These are phyloP conservation scores for Saccharomyces hybrid DNA, from an alignment of 1,139 yeast genomes.

Conservation along the genomic window DNA sequence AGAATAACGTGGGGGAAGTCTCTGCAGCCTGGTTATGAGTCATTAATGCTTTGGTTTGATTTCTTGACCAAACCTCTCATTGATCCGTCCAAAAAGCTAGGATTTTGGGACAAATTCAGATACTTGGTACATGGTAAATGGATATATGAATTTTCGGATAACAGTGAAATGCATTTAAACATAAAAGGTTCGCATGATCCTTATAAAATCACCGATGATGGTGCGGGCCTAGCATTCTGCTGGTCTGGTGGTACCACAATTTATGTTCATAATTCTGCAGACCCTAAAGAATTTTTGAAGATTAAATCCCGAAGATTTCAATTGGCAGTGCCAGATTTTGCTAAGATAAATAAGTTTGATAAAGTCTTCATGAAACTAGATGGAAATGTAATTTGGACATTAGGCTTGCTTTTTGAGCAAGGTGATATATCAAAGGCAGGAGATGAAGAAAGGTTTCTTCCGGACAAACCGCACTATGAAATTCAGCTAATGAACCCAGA, in stretches of 20 bases:
- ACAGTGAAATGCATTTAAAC: conserved; percentile 27
- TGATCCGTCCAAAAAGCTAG: conserved; percentile 74
- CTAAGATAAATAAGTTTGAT: conserved; percentile 24
- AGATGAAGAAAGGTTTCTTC: conserved; percentile 23
- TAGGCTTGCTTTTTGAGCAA: conserved; percentile 43
- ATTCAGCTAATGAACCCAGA: conserved; percentile 55
- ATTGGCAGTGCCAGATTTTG: conserved; percentile 44
- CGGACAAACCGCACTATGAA: conserved; percentile 61
- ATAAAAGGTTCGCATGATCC: conserved; percentile 60
- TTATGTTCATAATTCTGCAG: conserved; percentile 48
- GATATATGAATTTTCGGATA: conserved; percentile 36
- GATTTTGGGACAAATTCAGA: conserved; percentile 64
- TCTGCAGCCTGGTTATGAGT: conserved; percentile 70
- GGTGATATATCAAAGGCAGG: conserved; percentile 30
- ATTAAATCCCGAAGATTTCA: conserved; percentile 59
- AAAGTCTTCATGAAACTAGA: conserved; percentile 49
- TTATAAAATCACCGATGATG: conserved; percentile 54
- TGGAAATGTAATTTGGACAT: conserved; percentile 43
- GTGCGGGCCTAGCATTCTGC: conserved; percentile 72
- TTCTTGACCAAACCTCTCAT: conserved; percentile 67
- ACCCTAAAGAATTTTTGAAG: conserved; percentile 52
- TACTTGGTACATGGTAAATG: conserved; percentile 46
- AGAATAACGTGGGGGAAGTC: conserved; percentile 80
- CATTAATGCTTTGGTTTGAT: conserved; percentile 67
- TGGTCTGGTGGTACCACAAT: conserved; percentile 65